Percentiles rank a stretch among this genome's conserved stretches.
These are phyloP conservation scores for Saccharomycopsis crataegensis DNA, from an alignment of 1,139 yeast species.

Conservation along the genomic window DNA sequence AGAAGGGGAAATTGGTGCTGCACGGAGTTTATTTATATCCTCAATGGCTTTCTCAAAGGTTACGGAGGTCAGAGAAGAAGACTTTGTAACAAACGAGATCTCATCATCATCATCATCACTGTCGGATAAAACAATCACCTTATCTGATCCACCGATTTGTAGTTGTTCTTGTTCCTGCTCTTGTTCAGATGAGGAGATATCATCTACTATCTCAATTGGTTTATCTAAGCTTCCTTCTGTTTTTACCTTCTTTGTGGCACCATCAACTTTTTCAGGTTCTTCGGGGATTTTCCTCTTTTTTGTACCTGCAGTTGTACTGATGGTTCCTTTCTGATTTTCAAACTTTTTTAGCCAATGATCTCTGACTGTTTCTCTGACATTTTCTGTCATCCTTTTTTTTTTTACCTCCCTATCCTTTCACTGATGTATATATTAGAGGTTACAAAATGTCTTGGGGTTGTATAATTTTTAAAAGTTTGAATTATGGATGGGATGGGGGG, in stretches of 20 bases:
- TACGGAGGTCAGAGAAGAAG: not conserved
- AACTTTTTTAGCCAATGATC: not conserved
- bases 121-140: slow-evolving; percentile 1
- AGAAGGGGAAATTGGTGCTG: too few species aligned
- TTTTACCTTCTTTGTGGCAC: too few species aligned
- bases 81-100: not conserved
- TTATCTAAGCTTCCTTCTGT: too few species aligned
- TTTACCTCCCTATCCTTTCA: too few species aligned
- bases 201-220: not conserved
- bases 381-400: not conserved
- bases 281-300: not conserved
- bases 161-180: too few species aligned
- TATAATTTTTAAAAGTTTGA: too few species aligned
- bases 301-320: not conserved
- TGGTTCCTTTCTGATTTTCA: not conserved
- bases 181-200: not conserved
- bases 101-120: slow-evolving; percentile 1
- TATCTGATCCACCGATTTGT: not conserved
- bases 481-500: too few species aligned
- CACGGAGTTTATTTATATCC: too few species aligned
- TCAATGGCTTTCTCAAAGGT: not conserved
- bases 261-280: too few species aligned
- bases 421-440: too few species aligned
- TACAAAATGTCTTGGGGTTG: too few species aligned
- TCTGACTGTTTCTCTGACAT: not conserved